Percentiles rank a stretch among this genome's conserved stretches.
Evolutionary conservation across 2,329 filamentous ascomycete genomes (phyloP).

Genomic region (Diaporthe sp.): DNA sequence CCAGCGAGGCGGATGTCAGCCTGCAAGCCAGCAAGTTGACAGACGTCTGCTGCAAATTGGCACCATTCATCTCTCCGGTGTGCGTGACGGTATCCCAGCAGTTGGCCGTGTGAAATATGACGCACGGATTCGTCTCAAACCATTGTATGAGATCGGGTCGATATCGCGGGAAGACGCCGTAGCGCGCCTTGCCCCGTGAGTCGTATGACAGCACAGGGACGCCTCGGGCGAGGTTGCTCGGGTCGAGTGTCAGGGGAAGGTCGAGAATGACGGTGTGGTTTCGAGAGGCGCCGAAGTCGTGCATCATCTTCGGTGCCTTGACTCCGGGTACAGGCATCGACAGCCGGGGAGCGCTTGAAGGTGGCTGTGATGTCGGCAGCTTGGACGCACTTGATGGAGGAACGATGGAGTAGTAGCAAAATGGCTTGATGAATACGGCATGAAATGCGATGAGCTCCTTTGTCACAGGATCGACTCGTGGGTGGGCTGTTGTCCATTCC

Average conservation of each 20-base stretch:
- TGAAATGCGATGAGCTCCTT: slow-evolving; percentile 79
- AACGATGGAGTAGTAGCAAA: slow-evolving; percentile 73
- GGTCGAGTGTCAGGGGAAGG: slow-evolving; percentile 75
- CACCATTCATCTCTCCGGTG: slow-evolving; percentile 44
- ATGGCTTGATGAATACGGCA: slow-evolving; percentile 74
- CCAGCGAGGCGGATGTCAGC: slow-evolving; percentile 74
- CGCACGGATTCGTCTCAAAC: slow-evolving; percentile 78
- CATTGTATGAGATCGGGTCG: slow-evolving; percentile 70
- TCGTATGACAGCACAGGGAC: slow-evolving; percentile 73
- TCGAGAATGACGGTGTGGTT: slow-evolving; percentile 78
- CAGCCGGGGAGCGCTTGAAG: slow-evolving; percentile 51
- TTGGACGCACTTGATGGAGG: slow-evolving; percentile 34
- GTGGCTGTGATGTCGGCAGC: slow-evolving; percentile 21
- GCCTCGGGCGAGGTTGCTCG: slow-evolving; percentile 70
- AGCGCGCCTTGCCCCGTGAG: slow-evolving; percentile 68
- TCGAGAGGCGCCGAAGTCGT: slow-evolving; percentile 79
- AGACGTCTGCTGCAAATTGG: slow-evolving; percentile 51
- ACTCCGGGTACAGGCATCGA: slow-evolving; percentile 73
- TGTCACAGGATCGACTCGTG: slow-evolving; percentile 74
- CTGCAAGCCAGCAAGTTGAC: slow-evolving; percentile 78
- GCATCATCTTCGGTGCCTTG: slow-evolving; percentile 79
- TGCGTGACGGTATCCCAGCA: slow-evolving; percentile 69
- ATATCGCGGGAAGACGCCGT: slow-evolving; percentile 77
- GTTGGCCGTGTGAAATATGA: slow-evolving; percentile 81
- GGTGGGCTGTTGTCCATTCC: slow-evolving; percentile 80